These are phyloP conservation scores for Phytomonas sp. DNA, from an alignment of 208 protist species.

Conservation along the genomic window DNA sequence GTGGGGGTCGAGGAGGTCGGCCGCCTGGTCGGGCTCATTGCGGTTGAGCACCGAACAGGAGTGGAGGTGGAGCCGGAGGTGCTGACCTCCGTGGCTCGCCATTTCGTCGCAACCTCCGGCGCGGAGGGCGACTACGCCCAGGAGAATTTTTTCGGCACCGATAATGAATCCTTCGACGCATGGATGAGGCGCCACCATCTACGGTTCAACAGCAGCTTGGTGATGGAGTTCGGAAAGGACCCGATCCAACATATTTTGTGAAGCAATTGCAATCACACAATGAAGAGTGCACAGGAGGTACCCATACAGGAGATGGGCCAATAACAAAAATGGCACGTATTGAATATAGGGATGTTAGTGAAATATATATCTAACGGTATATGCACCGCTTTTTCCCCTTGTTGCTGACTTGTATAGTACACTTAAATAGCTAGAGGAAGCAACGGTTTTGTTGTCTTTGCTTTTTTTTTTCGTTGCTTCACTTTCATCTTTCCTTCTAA, in stretches of 20 bases:
- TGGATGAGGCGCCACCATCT: conserved; percentile 77
- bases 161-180: conserved; percentile 41
- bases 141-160: conserved; percentile 54
- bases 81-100: conserved; percentile 53
- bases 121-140: conserved; percentile 69
- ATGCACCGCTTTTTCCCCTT: neutral
- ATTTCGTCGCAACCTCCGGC: conserved; percentile 77
- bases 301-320: neutral
- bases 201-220: conserved; percentile 65
- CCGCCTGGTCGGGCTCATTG: conserved; percentile 71
- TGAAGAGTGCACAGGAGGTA: neutral
- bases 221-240: conserved; percentile 85
- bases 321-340: neutral
- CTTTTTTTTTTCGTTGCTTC: neutral
- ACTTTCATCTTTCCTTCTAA: neutral
- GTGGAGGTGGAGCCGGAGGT: conserved; percentile 28
- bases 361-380: neutral
- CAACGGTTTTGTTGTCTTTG: neutral
- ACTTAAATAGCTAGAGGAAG: neutral
- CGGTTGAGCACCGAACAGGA: conserved; percentile 26
- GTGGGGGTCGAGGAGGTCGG: conserved; percentile 47
- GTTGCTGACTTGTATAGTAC: neutral
- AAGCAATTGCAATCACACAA: neutral
- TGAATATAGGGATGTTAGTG: neutral
- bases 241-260: conserved; percentile 53